These are phyloP conservation scores for Hanseniaspora clermontiae DNA, from an alignment of 805 yeast genomes.

Conservation along the genomic window DNA sequence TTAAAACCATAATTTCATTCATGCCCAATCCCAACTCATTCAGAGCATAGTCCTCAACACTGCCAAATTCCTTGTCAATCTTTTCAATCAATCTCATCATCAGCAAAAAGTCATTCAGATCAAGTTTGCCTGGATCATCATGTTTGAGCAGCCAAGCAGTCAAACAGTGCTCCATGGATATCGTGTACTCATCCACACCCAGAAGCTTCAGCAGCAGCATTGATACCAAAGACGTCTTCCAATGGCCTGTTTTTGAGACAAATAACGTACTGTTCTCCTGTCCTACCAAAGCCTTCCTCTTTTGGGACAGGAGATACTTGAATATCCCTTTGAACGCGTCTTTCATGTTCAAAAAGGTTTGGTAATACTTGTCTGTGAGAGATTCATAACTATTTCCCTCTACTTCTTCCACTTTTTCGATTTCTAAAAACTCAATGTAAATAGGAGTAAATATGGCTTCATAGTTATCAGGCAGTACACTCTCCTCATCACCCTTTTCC, in stretches of 20 bases:
- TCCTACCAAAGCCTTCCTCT: not conserved
- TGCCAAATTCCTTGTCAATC: slow-evolving; percentile 42
- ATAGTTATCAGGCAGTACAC: slow-evolving; percentile 25
- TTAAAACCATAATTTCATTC: slow-evolving; percentile 33
- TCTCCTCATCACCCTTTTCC: slow-evolving; percentile 26
- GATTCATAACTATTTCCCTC: not conserved
- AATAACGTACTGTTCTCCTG: not conserved
- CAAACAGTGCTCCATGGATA: slow-evolving; percentile 66
- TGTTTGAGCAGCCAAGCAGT: slow-evolving; percentile 43
- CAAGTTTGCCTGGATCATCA: not conserved
- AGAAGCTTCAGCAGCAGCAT: slow-evolving; percentile 51
- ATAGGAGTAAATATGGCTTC: not conserved
- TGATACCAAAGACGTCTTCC: slow-evolving; percentile 59
- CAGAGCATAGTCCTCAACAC: slow-evolving; percentile 38
- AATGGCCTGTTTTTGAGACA: not conserved
- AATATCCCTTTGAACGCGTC: not conserved
- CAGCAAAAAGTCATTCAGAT: slow-evolving; percentile 46
- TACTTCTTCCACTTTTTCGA: slow-evolving; percentile 32
- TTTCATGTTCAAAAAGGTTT: not conserved
- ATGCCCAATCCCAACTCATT: slow-evolving; percentile 33
- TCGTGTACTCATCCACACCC: slow-evolving; percentile 53
- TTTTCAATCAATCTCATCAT: slow-evolving; percentile 52
- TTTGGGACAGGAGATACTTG: not conserved
- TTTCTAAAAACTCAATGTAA: slow-evolving; percentile 25
- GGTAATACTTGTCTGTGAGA: not conserved